These are phyloP conservation scores for Fusarium incarnatum DNA, from an alignment of 2,329 filamentous ascomycete species.

Conservation along the genomic window DNA sequence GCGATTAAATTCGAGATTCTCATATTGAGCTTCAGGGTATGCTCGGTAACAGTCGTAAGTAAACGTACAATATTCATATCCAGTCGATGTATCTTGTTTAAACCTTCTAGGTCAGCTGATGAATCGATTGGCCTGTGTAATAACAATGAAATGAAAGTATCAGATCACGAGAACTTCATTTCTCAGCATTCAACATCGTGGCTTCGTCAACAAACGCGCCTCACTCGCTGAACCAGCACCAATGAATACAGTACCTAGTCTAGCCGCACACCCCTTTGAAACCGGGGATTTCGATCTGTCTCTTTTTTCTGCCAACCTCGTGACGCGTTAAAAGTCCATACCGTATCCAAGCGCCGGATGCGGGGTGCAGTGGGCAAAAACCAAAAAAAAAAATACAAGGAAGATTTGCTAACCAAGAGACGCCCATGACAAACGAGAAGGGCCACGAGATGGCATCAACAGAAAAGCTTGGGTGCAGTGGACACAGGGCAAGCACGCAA, in stretches of 20 bases:
- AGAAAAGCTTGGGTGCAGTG: slow-evolving; percentile 21
- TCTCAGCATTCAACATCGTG: slow-evolving; percentile 23
- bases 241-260: slow-evolving; percentile 1
- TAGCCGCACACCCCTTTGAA: slow-evolving; percentile 28
- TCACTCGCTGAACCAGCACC: slow-evolving; percentile 14
- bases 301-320: slow-evolving; percentile 42
- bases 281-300: slow-evolving; percentile 20
- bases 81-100: neutral
- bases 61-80: neutral
- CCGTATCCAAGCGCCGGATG: slow-evolving; percentile 43
- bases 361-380: slow-evolving; percentile 41
- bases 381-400: slow-evolving; percentile 15
- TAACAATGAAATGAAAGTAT: neutral
- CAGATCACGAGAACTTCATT: slow-evolving; percentile 16
- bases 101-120: neutral
- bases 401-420: slow-evolving; percentile 45
- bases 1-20: slow-evolving; percentile 12
- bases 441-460: slow-evolving; percentile 42
- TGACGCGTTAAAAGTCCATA: slow-evolving; percentile 42
- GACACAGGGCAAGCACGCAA: slow-evolving; percentile 35
- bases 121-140: neutral
- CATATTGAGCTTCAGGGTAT: slow-evolving; percentile 14
- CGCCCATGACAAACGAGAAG: slow-evolving; percentile 45
- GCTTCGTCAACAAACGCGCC: slow-evolving; percentile 15
- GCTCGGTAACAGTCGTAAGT: neutral